Evolutionary conservation across 805 yeast genomes (phyloP), one percentile per base, ranked within the genome.

Genomic region (Priceomyces carsonii): DNA sequence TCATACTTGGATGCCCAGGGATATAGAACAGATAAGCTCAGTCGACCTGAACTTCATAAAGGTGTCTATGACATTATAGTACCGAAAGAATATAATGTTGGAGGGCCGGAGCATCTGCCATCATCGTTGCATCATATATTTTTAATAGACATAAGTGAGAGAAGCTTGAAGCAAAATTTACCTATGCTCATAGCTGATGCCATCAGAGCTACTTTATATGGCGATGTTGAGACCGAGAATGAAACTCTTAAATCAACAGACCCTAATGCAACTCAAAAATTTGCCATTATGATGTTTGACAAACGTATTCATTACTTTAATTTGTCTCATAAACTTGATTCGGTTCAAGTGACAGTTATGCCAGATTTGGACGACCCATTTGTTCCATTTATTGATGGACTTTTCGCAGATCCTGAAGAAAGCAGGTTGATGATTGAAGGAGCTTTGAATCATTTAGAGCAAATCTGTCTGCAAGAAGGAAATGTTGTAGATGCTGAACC

Each of bases 41-140:
- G 66, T 27, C 71, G 89, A 32, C 90, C 95, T 0, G 98, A 91
- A 51, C 67, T 91, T 32, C 78, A 75, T 42, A 73, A 69, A 29
- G 97, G 98, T 10, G 85, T 89, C 8, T 89, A 87, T 43, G 99
- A 93, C 49, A 76, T 86, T 42, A 56, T 80, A 5, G 96, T 87
- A 3, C 95, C 96, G 2, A 60, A 69, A 10, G 78, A 74, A 28
- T 91, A 87, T 58, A 81, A 85, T 58, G 63, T 70, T 18, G 67
- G 63, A 23, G 69, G 67, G n/a, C 51, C 57, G 8, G 45, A 37
- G 4, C 31, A 36, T 3, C 41, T 38, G 3, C 63, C 71, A 22
- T 68, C 63, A 6, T 78, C 82, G 2, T 61, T 86, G 39, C 83
- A 78, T 49, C 85, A 81, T 55, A 74, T 88, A 16, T 87, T 86